Evolutionary conservation across 768 basidiomycete species (phyloP).

Genomic region (Pleurotus cornucopiae): DNA sequence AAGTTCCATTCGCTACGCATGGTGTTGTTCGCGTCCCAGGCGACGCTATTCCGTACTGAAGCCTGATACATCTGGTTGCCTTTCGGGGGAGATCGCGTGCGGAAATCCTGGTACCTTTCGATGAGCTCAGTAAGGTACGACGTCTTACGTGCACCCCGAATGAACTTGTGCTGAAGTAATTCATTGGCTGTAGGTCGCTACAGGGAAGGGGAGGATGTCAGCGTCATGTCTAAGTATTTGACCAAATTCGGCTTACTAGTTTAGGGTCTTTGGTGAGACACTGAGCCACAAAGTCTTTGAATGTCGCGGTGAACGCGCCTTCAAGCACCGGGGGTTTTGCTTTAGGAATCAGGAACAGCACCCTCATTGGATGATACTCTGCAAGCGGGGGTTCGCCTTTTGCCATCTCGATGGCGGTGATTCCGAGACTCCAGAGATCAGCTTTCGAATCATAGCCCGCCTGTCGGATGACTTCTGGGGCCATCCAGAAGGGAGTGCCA

Average conservation of each 20-base stretch:
- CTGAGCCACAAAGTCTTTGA: constrained; percentile 88
- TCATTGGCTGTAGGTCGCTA: constrained; percentile 91
- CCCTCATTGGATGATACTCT: constrained; percentile 98
- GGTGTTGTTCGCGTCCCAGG: constrained; percentile 72
- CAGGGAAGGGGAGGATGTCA: constrained; percentile 11
- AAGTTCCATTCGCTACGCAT: constrained; percentile 96
- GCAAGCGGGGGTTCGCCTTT: constrained; percentile 95
- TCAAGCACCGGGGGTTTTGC: constrained; percentile 91
- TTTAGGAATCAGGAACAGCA: constrained; percentile 96
- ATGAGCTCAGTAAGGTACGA: constrained; percentile 83
- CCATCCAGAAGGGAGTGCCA: constrained; percentile 98
- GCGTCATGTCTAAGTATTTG: not conserved
- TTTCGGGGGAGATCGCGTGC: constrained; percentile 55
- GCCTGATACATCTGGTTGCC: constrained; percentile 51
- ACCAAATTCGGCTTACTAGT: constrained; percentile 41
- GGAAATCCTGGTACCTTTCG: constrained; percentile 81
- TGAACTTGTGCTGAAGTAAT: constrained; percentile 90
- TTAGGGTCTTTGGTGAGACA: constrained; percentile 93
- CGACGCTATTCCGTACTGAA: constrained; percentile 50
- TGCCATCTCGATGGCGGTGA: constrained; percentile 98
- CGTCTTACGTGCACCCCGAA: constrained; percentile 79
- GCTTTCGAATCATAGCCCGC: constrained; percentile 95
- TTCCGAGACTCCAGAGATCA: constrained; percentile 97
- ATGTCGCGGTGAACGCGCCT: constrained; percentile 75
- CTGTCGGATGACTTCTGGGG: constrained; percentile 96